These are phyloP conservation scores for Myxozyma udenii DNA, from an alignment of 805 yeast species.

Conservation along the genomic window DNA sequence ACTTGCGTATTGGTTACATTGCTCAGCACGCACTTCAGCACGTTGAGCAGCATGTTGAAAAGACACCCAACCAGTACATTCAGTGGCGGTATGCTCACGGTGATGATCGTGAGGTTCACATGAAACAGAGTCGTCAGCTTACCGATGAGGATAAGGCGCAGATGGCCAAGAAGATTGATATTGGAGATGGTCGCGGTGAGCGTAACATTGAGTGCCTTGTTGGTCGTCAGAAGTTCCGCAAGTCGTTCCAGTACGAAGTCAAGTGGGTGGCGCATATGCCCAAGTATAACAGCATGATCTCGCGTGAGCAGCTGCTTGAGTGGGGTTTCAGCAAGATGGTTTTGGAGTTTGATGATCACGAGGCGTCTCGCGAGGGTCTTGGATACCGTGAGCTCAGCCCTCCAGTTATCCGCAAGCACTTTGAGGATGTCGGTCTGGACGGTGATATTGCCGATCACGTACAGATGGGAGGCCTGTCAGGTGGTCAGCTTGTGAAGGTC, in stretches of 20 bases:
- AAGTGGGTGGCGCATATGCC: conserved; percentile 88
- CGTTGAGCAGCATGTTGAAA: conserved; percentile 94
- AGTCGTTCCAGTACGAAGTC: conserved; percentile 92
- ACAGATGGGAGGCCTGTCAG: conserved; percentile 92
- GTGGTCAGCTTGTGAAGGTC: conserved; percentile 97
- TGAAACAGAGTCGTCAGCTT: conserved; percentile 89
- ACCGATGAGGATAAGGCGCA: conserved; percentile 71
- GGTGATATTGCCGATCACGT: conserved; percentile 99
- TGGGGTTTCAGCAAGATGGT: conserved; percentile 87
- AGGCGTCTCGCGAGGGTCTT: conserved; percentile 97
- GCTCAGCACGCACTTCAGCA: conserved; percentile 98
- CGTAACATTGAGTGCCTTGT: conserved; percentile 90
- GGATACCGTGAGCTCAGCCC: conserved; percentile 95
- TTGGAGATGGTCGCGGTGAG: conserved; percentile 83
- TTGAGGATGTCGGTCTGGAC: conserved; percentile 94
- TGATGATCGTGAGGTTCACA: conserved; percentile 93
- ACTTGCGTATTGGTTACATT: conserved; percentile 95
- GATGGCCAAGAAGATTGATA: conserved; percentile 73
- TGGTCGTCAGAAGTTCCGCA: conserved; percentile 95
- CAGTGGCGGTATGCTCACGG: conserved; percentile 99
- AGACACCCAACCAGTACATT: conserved; percentile 94
- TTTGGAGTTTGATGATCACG: conserved; percentile 97
- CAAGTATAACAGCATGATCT: conserved; percentile 88
- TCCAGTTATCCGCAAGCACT: conserved; percentile 89
- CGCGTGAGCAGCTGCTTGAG: conserved; percentile 74